Base-by-base conservation (phyloP, 495 filamentous ascomycete species). In the Podospora conica region DNA sequence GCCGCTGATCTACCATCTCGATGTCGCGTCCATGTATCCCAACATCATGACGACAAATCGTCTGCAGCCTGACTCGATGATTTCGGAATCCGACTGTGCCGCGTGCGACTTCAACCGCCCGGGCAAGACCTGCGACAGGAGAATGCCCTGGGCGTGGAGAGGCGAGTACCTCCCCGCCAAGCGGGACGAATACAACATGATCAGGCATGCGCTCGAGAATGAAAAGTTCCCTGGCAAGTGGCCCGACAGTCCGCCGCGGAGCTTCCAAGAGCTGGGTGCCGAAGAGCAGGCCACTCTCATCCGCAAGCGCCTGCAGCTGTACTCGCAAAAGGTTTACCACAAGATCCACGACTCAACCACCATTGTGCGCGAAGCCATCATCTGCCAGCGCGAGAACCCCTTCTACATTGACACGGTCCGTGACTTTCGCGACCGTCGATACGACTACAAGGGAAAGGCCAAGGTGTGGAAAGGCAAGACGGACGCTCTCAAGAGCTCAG, bases 21-120 rank as follows among this genome's bases (percentile, higher is more conserved):
- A 99, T 70, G 95, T 99, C 57, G 95, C 95, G 18, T 96, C 95
- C 61, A 99, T 99, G 95, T 99, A 99, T 76, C 95, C 95, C 20
- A 99, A 99, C 74, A 99, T 99, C 77, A 99, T 99, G 96, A 98
- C 95, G 4, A 99, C 96, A 10, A 99, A 99, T 73, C 91, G 95
- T 71, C 78, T 99, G 29, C 95, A 99, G 64, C 95, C 95, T 1
- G 95, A 99, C 75, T 98, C 96, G 5, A 95, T 99, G 92, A 96
- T 98, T 53, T 79, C 93, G 56, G 95, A 99, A 73, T 93, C 96
- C 3, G 89, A 95, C 68, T 99, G 95, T 72, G 95, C 95, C 0
- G 93, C 96, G 9, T 99, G 95, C 75, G 95, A 99, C 71, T 99
- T 99, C 83, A 99, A 99, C 68, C 83, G 95, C 40, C 95, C 95